Conservation (phyloP, 2,329 filamentous ascomycete species). For the Chaetoscypha palmicola region DNA sequence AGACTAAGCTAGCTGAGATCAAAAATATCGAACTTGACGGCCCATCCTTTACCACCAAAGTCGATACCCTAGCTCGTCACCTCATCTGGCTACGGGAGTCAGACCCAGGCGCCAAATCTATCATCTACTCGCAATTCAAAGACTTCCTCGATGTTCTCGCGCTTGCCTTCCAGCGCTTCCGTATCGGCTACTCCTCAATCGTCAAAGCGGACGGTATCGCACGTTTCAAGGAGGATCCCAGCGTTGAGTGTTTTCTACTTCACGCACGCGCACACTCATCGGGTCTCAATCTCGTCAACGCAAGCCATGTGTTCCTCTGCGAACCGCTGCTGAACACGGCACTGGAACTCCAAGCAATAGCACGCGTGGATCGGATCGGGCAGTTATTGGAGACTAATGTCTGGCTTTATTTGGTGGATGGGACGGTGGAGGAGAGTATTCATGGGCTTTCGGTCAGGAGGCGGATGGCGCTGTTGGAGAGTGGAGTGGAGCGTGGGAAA, state of each 20-base stretch:
- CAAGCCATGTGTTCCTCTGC: constrained; percentile 88
- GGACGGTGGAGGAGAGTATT: constrained; percentile 87
- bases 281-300: constrained; percentile 85
- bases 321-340: constrained; percentile 92
- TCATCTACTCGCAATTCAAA: constrained; percentile 89
- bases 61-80: constrained; percentile 76
- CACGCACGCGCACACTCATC: constrained; percentile 85
- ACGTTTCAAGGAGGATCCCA: constrained; percentile 68
- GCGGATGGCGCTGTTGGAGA: constrained; percentile 65
- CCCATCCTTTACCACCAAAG: constrained; percentile 78
- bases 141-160: constrained; percentile 72
- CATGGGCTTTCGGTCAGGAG: constrained; percentile 78
- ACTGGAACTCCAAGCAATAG: constrained; percentile 89
- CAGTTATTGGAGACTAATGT: constrained; percentile 84
- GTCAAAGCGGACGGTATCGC: constrained; percentile 62
- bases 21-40: constrained; percentile 69
- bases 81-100: constrained; percentile 77
- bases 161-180: constrained; percentile 61
- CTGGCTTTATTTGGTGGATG: constrained; percentile 89
- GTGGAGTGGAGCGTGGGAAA: constrained; percentile 24
- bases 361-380: constrained; percentile 89
- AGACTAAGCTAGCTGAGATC: constrained; percentile 68
- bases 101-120: constrained; percentile 81
- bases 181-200: constrained; percentile 68
- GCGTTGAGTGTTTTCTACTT: constrained; percentile 75